phyloP scores from a whole-genome alignment of 768 basidiomycete species.

The Lentinus tigrinus region DNA sequence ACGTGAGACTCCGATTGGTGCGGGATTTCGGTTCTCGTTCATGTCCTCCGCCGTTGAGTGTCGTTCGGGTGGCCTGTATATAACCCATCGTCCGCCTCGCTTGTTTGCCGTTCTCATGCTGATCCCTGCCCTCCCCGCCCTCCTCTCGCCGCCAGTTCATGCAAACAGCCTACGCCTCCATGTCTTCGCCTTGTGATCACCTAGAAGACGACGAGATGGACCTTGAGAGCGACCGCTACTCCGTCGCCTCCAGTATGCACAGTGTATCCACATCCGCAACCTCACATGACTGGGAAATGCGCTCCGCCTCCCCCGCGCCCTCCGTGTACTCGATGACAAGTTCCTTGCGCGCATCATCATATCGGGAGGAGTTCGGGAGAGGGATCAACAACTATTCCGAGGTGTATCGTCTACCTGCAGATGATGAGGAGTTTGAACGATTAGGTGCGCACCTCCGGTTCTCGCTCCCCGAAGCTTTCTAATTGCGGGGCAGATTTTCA shows the following conservation, averaged over 20 bases:
- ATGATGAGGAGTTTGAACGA: slow-evolving; percentile 72
- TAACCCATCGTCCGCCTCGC: slow-evolving; percentile 7
- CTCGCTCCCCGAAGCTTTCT: not conserved
- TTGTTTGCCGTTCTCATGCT: slow-evolving; percentile 6
- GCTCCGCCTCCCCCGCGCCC: slow-evolving; percentile 62
- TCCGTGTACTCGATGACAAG: slow-evolving; percentile 71
- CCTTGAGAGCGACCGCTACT: slow-evolving; percentile 37
- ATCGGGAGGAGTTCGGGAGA: slow-evolving; percentile 67
- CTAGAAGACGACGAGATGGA: slow-evolving; percentile 39
- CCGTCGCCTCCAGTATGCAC: slow-evolving; percentile 39
- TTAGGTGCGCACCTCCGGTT: slow-evolving; percentile 45
- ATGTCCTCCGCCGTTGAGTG: slow-evolving; percentile 21
- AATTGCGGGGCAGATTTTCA: slow-evolving; percentile 53
- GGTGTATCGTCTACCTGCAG: slow-evolving; percentile 75
- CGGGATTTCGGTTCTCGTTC: slow-evolving; percentile 19
- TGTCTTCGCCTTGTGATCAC: slow-evolving; percentile 14
- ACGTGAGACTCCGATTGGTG: slow-evolving; percentile 21
- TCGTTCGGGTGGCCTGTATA: slow-evolving; percentile 12
- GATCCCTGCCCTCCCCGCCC: not conserved
- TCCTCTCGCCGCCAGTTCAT: slow-evolving; percentile 17
- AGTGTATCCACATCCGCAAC: slow-evolving; percentile 51
- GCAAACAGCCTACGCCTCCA: slow-evolving; percentile 6
- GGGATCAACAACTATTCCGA: slow-evolving; percentile 77
- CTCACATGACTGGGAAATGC: slow-evolving; percentile 59
- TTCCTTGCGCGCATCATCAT: slow-evolving; percentile 57